Evolutionary conservation across 345 rosid genomes (phyloP).

Genomic region (Gossypium ekmanianum): DNA sequence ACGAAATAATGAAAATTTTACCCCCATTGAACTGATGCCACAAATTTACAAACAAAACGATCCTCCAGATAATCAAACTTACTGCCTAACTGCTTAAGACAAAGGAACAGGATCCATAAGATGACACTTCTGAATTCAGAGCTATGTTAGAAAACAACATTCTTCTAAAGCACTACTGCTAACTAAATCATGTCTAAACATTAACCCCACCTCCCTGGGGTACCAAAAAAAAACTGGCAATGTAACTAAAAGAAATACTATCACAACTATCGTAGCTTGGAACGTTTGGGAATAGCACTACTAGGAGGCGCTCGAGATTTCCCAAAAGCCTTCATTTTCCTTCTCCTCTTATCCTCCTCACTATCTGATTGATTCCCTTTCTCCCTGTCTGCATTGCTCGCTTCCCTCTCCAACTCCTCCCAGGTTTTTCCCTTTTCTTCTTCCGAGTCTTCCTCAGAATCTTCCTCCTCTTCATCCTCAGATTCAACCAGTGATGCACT

Average conservation of each 20-base stretch:
- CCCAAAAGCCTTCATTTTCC: constrained; percentile 80
- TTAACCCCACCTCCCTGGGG: too few relatives aligned
- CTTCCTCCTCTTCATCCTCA: constrained; percentile 84
- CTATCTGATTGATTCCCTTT: constrained; percentile 84
- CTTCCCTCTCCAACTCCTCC: constrained; percentile 98
- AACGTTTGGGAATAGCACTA: constrained; percentile 36
- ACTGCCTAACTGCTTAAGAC: background rate
- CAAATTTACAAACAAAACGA: constrained; percentile 10
- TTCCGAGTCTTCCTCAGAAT: constrained; percentile 60
- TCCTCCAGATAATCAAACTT: constrained; percentile 3
- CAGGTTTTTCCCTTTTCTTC: constrained; percentile 96
- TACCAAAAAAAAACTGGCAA: background rate
- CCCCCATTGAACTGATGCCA: background rate
- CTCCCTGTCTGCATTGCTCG: constrained; percentile 86
- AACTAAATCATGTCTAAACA: background rate
- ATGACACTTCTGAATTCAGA: background rate
- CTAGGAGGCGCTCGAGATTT: constrained; percentile 61
- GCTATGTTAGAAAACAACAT: background rate
- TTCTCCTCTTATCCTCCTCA: constrained; percentile 85
- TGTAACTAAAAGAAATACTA: background rate
- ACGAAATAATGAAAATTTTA: background rate
- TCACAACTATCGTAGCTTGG: constrained; percentile 26
- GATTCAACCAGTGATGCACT: constrained; percentile 80
- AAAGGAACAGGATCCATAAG: background rate
- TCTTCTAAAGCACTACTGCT: constrained; percentile 12